These are phyloP conservation scores for Marasmius tenuissimus DNA, from an alignment of 1,284 basidiomycete genomes.

Conservation along the genomic window DNA sequence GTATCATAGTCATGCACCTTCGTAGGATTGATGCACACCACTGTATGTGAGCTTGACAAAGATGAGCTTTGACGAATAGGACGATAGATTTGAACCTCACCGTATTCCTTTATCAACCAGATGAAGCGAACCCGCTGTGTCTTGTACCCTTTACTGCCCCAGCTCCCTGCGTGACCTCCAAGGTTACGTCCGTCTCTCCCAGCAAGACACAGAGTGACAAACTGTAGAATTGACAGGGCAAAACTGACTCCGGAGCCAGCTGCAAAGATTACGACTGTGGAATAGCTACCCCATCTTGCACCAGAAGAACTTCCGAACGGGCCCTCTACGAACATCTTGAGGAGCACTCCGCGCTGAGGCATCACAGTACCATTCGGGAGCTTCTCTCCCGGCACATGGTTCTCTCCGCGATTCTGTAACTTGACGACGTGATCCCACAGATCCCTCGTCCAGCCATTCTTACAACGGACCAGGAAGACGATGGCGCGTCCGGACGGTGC, in stretches of 20 bases:
- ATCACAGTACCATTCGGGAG: conserved; percentile 27
- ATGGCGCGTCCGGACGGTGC: conserved; percentile 54
- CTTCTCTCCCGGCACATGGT: conserved; percentile 31
- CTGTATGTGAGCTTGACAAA: conserved; percentile 68
- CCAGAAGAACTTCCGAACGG: conserved; percentile 78
- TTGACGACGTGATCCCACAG: conserved; percentile 61
- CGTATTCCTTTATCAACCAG: conserved; percentile 83
- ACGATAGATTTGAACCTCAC: conserved; percentile 39
- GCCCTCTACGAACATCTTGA: conserved; percentile 73
- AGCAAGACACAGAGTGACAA: conserved; percentile 64
- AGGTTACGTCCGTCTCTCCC: conserved; percentile 48
- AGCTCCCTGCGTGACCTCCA: conserved; percentile 43
- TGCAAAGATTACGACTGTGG: conserved; percentile 68
- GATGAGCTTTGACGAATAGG: neutral
- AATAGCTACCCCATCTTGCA: conserved; percentile 64
- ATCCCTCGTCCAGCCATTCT: conserved; percentile 75
- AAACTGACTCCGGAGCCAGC: conserved; percentile 85
- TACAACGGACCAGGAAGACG: conserved; percentile 74
- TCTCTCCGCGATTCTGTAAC: conserved; percentile 29
- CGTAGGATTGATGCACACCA: conserved; percentile 79
- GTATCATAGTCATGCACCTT: conserved; percentile 66
- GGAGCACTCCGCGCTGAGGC: conserved; percentile 51
- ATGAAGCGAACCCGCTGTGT: conserved; percentile 74
- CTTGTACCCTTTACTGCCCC: conserved; percentile 43
- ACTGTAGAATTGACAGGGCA: conserved; percentile 72